Evolutionary conservation across 139 green algal genomes (phyloP), one percentile per base, ranked within the genome.

Genomic region (Ettlia oleoabundans): DNA sequence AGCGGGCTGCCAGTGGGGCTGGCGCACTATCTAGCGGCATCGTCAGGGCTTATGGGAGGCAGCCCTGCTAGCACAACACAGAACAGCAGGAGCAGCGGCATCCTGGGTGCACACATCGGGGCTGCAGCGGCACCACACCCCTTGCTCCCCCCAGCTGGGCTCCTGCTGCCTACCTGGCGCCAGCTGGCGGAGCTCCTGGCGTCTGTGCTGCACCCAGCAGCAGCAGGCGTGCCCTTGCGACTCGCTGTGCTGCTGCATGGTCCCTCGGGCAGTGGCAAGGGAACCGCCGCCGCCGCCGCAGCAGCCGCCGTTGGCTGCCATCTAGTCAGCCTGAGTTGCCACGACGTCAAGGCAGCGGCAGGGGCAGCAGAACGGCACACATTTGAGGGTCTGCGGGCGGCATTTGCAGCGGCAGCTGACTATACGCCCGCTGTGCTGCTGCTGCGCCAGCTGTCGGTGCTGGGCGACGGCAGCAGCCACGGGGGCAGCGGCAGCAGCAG

Each of bases 291-390:
- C 2, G 47, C 68, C 4, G 93, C 92, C 1, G 92, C 92, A 2
- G 91, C 93, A 4, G 90, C 89, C 2, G 94, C 93, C 1, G 73
- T 94, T n/a, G 93, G 93, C n/a, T 76, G 91, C 78, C 87, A 97
- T 51, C 63, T 92, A 30, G 83, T 94, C 79, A 66, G 68, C 19
- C 88, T 86, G 30, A 93, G 83, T 84, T 93, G 90, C 58, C 80
- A 91, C 38, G 92, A 95, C 13, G 53, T 97, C 40, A 43, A 61
- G 62, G 24, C 63, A 30, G 51, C 61, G 61, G 61, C 62, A 58
- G 84, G 41, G 26, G 67, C 80, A 19, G 69, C 85, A 1, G 88
- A 93, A 40, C 66, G 83, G 3, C 86, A 91, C 77, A 90, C 89
- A 1, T 84, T 84, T 40, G 88, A 87, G 5, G 92, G 86, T 2